Base-by-base conservation (phyloP, 768 basidiomycete genomes). In the Suillus weaverae region DNA sequence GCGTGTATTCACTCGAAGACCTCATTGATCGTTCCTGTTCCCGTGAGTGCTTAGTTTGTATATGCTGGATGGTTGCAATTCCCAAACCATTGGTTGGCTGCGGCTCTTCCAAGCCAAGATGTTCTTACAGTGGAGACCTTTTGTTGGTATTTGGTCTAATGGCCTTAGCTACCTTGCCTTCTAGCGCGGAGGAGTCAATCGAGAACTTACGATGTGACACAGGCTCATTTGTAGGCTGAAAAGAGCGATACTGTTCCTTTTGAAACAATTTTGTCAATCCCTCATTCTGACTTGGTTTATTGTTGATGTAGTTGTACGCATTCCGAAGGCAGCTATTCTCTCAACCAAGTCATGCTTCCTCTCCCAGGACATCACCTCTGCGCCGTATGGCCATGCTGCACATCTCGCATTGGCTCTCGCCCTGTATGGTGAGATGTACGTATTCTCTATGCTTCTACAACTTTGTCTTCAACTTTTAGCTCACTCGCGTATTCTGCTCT, bases 371-470 rank as follows among this genome's bases (percentile, higher is more conserved):
- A 83, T 90, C 39, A 70, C 81, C 0, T 67, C 78, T 16, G 76
- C 76, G 33, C 83, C 84, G 11, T 84, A 83, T 70, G 90, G 89
- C 2, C 80, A 83, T 39, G 83, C 78, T 44, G 88, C 89, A 3
- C 85, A 85, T 56, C 80, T 91, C 39, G 80, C 84, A 41, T 81
- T 91, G 6, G 78, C 90, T 13, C 74, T 89, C 33, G 90, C 87
- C 14, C 77, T 92, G 26, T 88, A 88, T 64, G 78, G 77, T 36
- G 90, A 92, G 75, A 74, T 87, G 90, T 90, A 72, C 77, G 84
- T 77, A 60, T 62, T 54, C 26, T 60, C 55, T 55, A 35, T 62
- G 44, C 61, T 62, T 62, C 44, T 60, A 38, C n/a, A 4, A 30
- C 11, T 39, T 57, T 39, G 56, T 30, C 5, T 39, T 30, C 38